phyloP scores from a whole-genome alignment of 495 filamentous ascomycete genomes.

The Aspergillus funiculosus region DNA sequence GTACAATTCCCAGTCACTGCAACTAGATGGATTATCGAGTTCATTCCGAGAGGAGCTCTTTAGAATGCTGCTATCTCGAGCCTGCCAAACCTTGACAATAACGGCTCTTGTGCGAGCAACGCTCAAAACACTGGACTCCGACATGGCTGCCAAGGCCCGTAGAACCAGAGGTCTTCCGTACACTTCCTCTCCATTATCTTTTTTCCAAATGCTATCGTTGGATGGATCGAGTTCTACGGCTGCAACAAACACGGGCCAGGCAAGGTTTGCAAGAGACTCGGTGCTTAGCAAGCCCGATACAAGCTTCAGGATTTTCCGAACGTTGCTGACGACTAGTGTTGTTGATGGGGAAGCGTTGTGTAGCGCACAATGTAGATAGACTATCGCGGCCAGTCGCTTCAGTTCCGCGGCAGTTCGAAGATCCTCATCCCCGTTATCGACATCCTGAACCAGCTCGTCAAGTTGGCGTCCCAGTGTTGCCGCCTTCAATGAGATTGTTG shows the following conservation, averaged over 20 bases:
- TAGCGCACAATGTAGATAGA: slow-evolving; percentile 41
- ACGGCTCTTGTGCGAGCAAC: slow-evolving; percentile 39
- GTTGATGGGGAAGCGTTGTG: slow-evolving; percentile 36
- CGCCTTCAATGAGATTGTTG: slow-evolving; percentile 26
- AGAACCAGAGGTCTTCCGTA: slow-evolving; percentile 37
- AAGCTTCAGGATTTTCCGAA: slow-evolving; percentile 31
- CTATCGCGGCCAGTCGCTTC: slow-evolving; percentile 36
- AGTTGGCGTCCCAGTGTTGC: slow-evolving; percentile 28
- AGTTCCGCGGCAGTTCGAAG: slow-evolving; percentile 36
- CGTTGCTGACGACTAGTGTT: slow-evolving; percentile 32
- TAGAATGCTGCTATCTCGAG: slow-evolving; percentile 34
- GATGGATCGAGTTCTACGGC: slow-evolving; percentile 40
- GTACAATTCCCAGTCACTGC: slow-evolving; percentile 42
- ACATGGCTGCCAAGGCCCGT: slow-evolving; percentile 37
- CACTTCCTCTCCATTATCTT: slow-evolving; percentile 12
- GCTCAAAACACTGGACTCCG: slow-evolving; percentile 37
- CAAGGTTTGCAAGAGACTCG: slow-evolving; percentile 28
- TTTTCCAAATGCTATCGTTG: slow-evolving; percentile 33
- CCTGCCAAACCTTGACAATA: slow-evolving; percentile 41
- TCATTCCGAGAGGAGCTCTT: slow-evolving; percentile 19
- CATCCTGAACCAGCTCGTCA: slow-evolving; percentile 32
- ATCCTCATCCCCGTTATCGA: slow-evolving; percentile 30
- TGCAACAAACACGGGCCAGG: slow-evolving; percentile 44
- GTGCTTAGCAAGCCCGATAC: slow-evolving; percentile 33
- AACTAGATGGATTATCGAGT: slow-evolving; percentile 4